Evolutionary conservation across 2,329 filamentous ascomycete genomes (phyloP), one percentile per base, ranked within the genome.

Genomic region (Colletotrichum tamarilloi): DNA sequence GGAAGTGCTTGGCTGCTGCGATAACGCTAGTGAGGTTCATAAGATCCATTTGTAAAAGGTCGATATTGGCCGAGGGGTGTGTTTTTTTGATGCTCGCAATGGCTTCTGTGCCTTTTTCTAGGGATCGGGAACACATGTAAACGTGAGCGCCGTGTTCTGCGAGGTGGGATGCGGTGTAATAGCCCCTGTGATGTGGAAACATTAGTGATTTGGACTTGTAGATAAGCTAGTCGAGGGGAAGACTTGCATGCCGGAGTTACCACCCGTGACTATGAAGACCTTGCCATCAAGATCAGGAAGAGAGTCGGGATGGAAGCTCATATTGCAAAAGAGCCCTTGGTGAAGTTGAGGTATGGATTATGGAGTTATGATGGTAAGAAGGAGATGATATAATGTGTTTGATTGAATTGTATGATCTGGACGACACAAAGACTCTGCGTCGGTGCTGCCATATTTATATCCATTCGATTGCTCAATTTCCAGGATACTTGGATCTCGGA

Each of bases 201-300:
- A 59, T n/a, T 11, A 30, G n/a, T 24, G 16, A 22, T 32, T 49
- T 24, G 42, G 19, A 24, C 60, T 7, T 67, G 35, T 19, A 38
- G 22, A 12, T 9, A 24, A 24, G 14, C 14, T 9, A 28, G 16
- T n/a, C 7, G 24, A 24, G 56, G 56, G 26, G 1, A 4, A 26
- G 16, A 80, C 82, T 76, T 77, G 84, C 84, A 86, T 84, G 76
- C 85, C 85, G 12, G 84, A 81, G 69, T 85, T 86, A 0, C 84
- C 84, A 53, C 84, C 85, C 16, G 85, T 87, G 72, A 86, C 83
- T 59, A 86, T 79, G 68, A 80, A 86, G 16, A 85, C 81, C 77
- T 83, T 85, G 28, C 82, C 84, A 32, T 76, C 75, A 59, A 87
- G 83, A 71, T 83, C 77, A 9, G 85, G 84, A n/a, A 87, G 81